Evolutionary conservation across 1,139 yeast species (phyloP).

Genomic region (Sugiyamaella pinicola): DNA sequence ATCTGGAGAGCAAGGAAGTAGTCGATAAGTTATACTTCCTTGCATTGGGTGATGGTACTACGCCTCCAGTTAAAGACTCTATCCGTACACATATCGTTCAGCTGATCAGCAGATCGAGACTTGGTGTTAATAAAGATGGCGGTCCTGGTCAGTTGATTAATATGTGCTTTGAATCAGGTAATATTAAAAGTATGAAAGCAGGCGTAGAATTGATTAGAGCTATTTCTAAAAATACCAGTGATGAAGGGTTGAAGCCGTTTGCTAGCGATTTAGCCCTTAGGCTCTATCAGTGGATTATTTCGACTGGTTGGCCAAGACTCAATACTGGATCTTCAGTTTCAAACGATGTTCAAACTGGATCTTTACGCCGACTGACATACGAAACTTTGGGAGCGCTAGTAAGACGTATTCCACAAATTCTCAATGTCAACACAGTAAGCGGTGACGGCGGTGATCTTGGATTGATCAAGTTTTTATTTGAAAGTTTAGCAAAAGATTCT

Average conservation of each 20-base stretch:
- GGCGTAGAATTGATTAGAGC: constrained; percentile 66
- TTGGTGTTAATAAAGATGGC: constrained; percentile 46
- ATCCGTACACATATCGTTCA: constrained; percentile 63
- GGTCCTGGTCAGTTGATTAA: constrained; percentile 47
- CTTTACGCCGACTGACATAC: constrained; percentile 65
- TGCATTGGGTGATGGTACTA: constrained; percentile 46
- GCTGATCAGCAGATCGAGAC: constrained; percentile 54
- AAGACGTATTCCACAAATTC: constrained; percentile 51
- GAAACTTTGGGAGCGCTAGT: constrained; percentile 75
- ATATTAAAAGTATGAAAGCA: constrained; percentile 50
- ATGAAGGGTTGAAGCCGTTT: constrained; percentile 26
- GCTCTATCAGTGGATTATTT: constrained; percentile 35
- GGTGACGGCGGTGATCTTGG: constrained; percentile 47
- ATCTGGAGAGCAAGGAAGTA: constrained; percentile 53
- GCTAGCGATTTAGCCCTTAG: constrained; percentile 29
- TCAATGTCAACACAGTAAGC: constrained; percentile 34
- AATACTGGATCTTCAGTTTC: constrained; percentile 26
- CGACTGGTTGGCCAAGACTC: constrained; percentile 43
- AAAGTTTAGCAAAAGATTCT: constrained; percentile 67
- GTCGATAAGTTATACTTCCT: constrained; percentile 48
- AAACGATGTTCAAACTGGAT: constrained; percentile 36
- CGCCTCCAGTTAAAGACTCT: constrained; percentile 53
- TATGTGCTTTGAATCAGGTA: constrained; percentile 59
- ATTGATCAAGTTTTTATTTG: constrained; percentile 66
- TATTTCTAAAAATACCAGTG: constrained; percentile 42